phyloP scores from a whole-genome alignment of 768 basidiomycete genomes.

The Pisolithus orientalis region DNA sequence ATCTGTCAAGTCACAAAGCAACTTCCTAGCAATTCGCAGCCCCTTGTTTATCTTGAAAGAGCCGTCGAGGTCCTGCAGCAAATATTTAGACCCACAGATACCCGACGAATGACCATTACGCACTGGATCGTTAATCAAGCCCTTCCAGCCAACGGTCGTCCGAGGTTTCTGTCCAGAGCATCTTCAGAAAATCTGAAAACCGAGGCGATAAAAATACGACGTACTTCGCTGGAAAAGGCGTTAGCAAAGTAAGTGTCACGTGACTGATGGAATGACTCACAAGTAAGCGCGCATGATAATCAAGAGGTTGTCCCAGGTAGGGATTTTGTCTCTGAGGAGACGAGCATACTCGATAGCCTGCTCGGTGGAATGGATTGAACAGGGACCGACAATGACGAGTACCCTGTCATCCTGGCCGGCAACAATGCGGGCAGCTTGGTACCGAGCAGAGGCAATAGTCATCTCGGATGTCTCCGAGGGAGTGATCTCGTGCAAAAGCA shows the following conservation, averaged over 20 bases:
- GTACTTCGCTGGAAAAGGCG: constrained; percentile 34
- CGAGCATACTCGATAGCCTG: constrained; percentile 81
- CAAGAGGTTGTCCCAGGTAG: constrained; percentile 67
- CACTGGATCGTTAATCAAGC: constrained; percentile 83
- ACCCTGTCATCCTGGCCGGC: constrained; percentile 82
- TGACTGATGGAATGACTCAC: constrained; percentile 43
- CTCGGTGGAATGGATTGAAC: constrained; percentile 86
- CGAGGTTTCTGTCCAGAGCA: constrained; percentile 68
- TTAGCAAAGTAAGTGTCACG: constrained; percentile 5
- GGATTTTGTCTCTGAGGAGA: constrained; percentile 62
- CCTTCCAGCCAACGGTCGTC: constrained; percentile 98
- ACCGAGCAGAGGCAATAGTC: constrained; percentile 78
- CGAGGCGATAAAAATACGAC: not conserved
- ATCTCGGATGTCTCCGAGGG: constrained; percentile 57
- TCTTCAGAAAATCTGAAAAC: not conserved
- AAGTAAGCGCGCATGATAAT: constrained; percentile 98
- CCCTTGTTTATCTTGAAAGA: constrained; percentile 97
- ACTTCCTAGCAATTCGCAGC: constrained; percentile 76
- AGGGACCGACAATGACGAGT: constrained; percentile 91
- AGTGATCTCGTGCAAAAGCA: constrained; percentile 82
- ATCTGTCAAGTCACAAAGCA: constrained; percentile 87
- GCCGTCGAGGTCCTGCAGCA: constrained; percentile 68
- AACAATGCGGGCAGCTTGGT: constrained; percentile 70
- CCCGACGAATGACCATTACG: not conserved
- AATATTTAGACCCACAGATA: not conserved